These are phyloP conservation scores for Miscanthus lutarioriparius DNA, from an alignment of 176 grass and related monocot species.

Conservation along the genomic window DNA sequence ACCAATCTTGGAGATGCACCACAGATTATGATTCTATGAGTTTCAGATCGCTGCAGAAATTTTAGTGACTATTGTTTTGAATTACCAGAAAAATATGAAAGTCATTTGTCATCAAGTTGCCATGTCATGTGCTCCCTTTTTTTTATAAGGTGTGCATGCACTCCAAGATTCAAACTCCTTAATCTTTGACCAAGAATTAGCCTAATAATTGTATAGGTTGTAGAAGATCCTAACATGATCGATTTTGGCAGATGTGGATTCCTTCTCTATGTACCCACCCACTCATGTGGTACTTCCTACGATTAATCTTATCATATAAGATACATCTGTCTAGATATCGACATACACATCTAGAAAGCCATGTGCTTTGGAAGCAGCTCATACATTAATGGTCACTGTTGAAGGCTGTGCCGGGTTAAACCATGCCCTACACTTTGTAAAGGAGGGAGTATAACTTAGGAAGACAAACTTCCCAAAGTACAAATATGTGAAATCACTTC, in stretches of 20 bases:
- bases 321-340: neutral
- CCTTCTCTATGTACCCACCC: neutral
- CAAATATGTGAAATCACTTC: conserved; percentile 19
- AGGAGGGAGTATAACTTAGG: neutral
- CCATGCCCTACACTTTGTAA: neutral
- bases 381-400: neutral
- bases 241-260: neutral
- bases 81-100: conserved; percentile 22
- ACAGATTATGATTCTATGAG: neutral
- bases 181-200: neutral
- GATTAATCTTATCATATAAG: neutral
- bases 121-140: neutral
- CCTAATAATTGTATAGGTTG: neutral
- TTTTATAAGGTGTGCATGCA: conserved; percentile 12
- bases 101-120: conserved; percentile 18
- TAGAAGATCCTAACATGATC: neutral
- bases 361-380: neutral
- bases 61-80: conserved; percentile 11
- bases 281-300: neutral
- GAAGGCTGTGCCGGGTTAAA: neutral
- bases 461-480: neutral
- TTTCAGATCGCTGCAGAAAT: neutral
- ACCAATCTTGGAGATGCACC: neutral
- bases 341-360: neutral
- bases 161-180: neutral